Evolutionary conservation across 352 stramenopile genomes (phyloP).

Genomic region (Phytophthora boehmeriae): DNA sequence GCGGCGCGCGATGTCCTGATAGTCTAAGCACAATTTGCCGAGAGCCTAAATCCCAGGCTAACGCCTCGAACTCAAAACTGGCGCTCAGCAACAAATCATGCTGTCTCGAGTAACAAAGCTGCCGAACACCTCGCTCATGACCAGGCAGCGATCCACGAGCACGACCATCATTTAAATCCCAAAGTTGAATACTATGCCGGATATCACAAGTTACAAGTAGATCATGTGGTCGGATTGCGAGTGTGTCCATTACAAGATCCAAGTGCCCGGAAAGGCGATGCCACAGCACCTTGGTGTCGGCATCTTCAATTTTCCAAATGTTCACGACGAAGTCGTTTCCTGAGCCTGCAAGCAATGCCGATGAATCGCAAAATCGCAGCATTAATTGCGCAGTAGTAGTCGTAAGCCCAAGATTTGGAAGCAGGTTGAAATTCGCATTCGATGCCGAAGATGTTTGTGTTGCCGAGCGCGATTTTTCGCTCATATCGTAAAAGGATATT

Average conservation of each 20-base stretch:
- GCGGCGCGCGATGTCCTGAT: slow-evolving; percentile 70
- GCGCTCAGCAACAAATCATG: slow-evolving; percentile 82
- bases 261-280: slow-evolving; percentile 54
- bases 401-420: slow-evolving; percentile 62
- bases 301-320: slow-evolving; percentile 69
- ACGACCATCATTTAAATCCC: slow-evolving; percentile 81
- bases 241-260: slow-evolving; percentile 68
- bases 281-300: slow-evolving; percentile 62
- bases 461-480: slow-evolving; percentile 53
- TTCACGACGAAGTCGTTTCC: slow-evolving; percentile 79
- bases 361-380: slow-evolving; percentile 67
- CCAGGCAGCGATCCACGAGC: slow-evolving; percentile 55
- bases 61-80: slow-evolving; percentile 85
- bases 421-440: slow-evolving; percentile 41
- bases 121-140: slow-evolving; percentile 73
- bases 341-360: slow-evolving; percentile 55
- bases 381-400: slow-evolving; percentile 66
- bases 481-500: slow-evolving; percentile 85
- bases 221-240: slow-evolving; percentile 78
- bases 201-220: slow-evolving; percentile 81
- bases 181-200: slow-evolving; percentile 72
- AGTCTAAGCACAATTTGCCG: slow-evolving; percentile 75
- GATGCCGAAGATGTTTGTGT: slow-evolving; percentile 14
- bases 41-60: slow-evolving; percentile 83
- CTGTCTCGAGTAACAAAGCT: slow-evolving; percentile 77